Evolutionary conservation across 2,329 filamentous ascomycete genomes (phyloP), one percentile per base, ranked within the genome.

Genomic region (Thermoascus crustaceus): DNA sequence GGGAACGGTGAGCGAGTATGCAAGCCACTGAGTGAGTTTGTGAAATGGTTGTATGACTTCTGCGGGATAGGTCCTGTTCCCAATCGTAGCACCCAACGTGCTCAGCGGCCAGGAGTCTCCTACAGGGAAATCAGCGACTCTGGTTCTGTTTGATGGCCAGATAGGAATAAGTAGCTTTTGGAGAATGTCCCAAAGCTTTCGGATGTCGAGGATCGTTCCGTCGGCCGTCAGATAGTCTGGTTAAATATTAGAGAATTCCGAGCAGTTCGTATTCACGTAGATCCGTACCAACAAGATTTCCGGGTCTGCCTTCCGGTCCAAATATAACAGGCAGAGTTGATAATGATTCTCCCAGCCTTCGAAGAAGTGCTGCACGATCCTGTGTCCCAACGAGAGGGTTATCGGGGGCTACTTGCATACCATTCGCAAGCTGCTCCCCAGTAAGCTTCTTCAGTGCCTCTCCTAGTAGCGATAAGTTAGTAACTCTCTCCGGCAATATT

Each of bases 1-100:
- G 0, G 75, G 73, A 3, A 83, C 78, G 63, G 81, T 83, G 5
- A 85, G 64, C 0, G 80, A 84, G 56, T 85, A 85, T 1, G 73
- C 74, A 4, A 85, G 69, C 81, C 80, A 85, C 10, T 39, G 37
- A 2, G 37, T 39, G 10, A 39, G 67, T 44, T 76, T 76, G 50
- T 78, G 75, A 49, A 74, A 73, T 0, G 71, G 71, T 4, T 71
- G 65, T 8, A 74, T 73, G 13, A 43, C 42, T 7, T 37, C 39
- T n/a, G 47, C 32, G 16, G 29, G 22, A 7, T 10, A 25, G 31
- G 9, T 41, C 14, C 37, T 22, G 32, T 41, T 41, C 34, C 19
- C 17, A 33, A 39, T 1, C 37, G 37, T 2, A 53, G 41, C 1
- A 41, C 37, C 18, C 42, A 46, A 29, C n/a, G 33, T 34, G 7